Percentiles rank a stretch among this genome's conserved stretches.
These are phyloP conservation scores for Lojkania enalia DNA, from an alignment of 2,329 filamentous ascomycete species.

Conservation along the genomic window DNA sequence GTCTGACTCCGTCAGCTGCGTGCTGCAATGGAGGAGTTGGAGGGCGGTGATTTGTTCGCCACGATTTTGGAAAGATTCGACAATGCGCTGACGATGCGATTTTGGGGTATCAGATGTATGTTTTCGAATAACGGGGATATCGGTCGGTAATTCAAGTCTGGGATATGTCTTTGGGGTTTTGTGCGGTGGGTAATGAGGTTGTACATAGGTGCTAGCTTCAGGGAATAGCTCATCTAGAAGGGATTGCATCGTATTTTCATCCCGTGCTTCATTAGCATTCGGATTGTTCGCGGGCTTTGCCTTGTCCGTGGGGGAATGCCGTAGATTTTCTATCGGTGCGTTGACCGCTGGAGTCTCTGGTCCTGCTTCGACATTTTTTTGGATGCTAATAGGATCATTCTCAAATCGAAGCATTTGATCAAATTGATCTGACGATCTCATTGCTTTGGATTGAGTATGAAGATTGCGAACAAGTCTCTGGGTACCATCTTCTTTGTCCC, in stretches of 20 bases:
- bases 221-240: constrained; percentile 59
- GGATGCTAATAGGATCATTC: too few species aligned
- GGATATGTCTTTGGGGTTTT: constrained; percentile 22
- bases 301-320: too few species aligned
- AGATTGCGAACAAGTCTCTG: constrained; percentile 17
- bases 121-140: constrained; percentile 15
- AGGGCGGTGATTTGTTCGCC: constrained; percentile 50
- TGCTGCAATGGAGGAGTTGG: constrained; percentile 57
- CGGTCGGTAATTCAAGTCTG: constrained; percentile 31
- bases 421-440: constrained; percentile 15
- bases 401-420: too few species aligned
- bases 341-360: too few species aligned
- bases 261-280: neutral
- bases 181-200: constrained; percentile 17
- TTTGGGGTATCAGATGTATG: constrained; percentile 8
- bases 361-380: too few species aligned
- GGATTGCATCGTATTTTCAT: constrained; percentile 34
- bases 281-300: too few species aligned
- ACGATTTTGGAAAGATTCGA: constrained; percentile 27
- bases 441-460: constrained; percentile 19
- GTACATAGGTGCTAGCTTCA: constrained; percentile 41
- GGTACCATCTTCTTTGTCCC: constrained; percentile 11
- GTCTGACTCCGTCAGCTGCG: constrained; percentile 64
- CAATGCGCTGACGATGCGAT: constrained; percentile 20
- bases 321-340: too few species aligned